Evolutionary conservation across 345 rosid species (phyloP), one percentile per base, ranked within the genome.

Genomic region (Durio zibethinus): DNA sequence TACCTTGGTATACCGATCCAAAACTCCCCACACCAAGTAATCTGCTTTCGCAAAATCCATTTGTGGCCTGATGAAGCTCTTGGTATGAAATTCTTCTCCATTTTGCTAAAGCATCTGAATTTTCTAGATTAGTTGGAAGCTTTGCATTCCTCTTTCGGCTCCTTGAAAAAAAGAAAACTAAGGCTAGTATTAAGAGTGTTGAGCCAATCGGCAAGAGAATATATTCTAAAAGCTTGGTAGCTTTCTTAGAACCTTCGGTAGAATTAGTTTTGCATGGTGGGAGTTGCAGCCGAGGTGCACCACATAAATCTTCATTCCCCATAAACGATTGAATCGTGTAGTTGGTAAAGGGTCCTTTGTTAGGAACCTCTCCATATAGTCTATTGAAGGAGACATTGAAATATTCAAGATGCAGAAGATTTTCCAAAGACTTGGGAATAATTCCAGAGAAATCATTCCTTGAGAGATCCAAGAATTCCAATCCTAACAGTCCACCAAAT

Each of bases 391-490:
- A 78, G 25, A 53, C 42, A 54, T 82, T 82, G 0, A 78, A 7
- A 31, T 38, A 12, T 6, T 57, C 31, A 20, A 79, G 48, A 16
- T 43, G 27, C n/a, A 1, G 29, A 1, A 82, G 75, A 10, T 5
- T 21, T 10, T 72, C 72, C 9, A 82, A 12, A 1, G 84, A 81
- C 8, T 18, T 66, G 31, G 84, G 84, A 68, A 81, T 81, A 0
- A 1, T 11, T 10, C 80, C 76, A 12, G 78, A 77, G 29, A 81
- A 43, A 79, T 48, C 59, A 29, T 77, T 77, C 1, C 33, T 67
- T 1, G 81, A 77, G 4, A 77, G n/a, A 73, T 82, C 78, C 14
- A 82, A 82, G 75, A 16, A 8, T 15, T 71, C 75, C 75, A 82
- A 33, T 77, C 43, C 47, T 52, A 14, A 10, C 40, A 83, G 18